Percentiles rank a stretch among this genome's conserved stretches.
Evolutionary conservation across 768 basidiomycete genomes (phyloP).

Genomic region (Rhodocollybia butyracea): DNA sequence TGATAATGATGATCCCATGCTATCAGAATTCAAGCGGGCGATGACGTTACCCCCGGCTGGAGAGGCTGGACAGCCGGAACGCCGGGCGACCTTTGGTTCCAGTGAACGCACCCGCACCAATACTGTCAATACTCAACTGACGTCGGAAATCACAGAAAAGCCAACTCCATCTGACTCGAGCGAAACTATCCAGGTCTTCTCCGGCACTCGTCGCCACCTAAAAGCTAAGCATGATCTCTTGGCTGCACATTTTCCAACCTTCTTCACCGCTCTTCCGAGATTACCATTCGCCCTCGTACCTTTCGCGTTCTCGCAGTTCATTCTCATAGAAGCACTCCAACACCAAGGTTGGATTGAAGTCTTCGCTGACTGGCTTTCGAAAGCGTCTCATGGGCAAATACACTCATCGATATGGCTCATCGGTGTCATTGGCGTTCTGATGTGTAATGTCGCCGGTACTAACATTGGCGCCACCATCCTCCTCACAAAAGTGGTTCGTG

Average conservation of each 20-base stretch:
- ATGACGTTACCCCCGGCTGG: conserved; percentile 8
- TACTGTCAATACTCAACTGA: too few relatives aligned
- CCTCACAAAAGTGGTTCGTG: conserved; percentile 73
- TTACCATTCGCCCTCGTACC: conserved; percentile 82
- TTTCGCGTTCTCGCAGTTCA: conserved; percentile 94
- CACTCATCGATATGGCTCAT: conserved; percentile 51
- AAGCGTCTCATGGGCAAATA: conserved; percentile 28
- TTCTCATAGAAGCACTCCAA: conserved; percentile 82
- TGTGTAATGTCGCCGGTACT: conserved; percentile 74
- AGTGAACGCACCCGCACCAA: neutral
- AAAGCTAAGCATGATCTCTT: conserved; percentile 13
- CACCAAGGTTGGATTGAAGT: conserved; percentile 86
- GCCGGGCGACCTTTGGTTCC: conserved; percentile 6
- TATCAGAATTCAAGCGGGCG: conserved; percentile 10
- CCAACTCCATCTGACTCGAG: neutral
- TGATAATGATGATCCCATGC: conserved; percentile 12
- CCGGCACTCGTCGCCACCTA: neutral
- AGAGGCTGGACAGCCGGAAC: neutral
- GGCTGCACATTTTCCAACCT: conserved; percentile 61
- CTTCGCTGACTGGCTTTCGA: conserved; percentile 62
- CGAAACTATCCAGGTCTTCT: neutral
- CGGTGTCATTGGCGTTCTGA: conserved; percentile 56
- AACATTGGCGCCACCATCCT: conserved; percentile 89
- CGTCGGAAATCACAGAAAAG: neutral
- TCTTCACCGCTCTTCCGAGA: conserved; percentile 58